phyloP scores from a whole-genome alignment of 1,139 yeast genomes.

The Zygosaccharomyces pseudobailii region DNA sequence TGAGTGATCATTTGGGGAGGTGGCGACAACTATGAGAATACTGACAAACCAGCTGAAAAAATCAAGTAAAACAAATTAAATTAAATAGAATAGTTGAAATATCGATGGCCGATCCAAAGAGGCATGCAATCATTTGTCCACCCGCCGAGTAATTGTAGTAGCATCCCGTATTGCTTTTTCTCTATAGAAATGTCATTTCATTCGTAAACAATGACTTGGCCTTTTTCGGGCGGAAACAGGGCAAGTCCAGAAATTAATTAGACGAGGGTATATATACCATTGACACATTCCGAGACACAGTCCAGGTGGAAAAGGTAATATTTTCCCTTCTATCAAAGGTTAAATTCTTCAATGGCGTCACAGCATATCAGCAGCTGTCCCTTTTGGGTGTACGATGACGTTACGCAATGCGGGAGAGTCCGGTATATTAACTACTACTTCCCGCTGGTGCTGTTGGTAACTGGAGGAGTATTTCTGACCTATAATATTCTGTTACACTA shows the following conservation, averaged over 20 bases:
- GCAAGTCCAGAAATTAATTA: neutral
- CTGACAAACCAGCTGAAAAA: neutral
- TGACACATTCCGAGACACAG: neutral
- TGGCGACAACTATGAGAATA: neutral
- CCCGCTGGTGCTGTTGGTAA: slow-evolving; percentile 14
- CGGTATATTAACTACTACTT: slow-evolving; percentile 18
- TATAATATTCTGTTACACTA: slow-evolving; percentile 11
- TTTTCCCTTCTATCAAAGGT: neutral
- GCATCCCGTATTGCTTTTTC: slow-evolving; percentile 1
- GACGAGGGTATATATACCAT: neutral
- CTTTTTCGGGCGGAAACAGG: too few relatives aligned
- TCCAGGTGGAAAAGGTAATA: neutral
- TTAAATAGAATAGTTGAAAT: neutral
- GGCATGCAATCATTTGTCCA: neutral
- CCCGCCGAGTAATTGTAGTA: slow-evolving; percentile 3
- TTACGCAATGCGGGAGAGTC: slow-evolving; percentile 24
- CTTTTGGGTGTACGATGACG: slow-evolving; percentile 26
- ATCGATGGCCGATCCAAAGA: neutral
- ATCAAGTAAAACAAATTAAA: neutral
- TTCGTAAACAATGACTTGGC: neutral
- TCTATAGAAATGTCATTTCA: neutral
- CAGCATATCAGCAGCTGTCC: slow-evolving; percentile 10
- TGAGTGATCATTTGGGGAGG: neutral
- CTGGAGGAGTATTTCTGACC: slow-evolving; percentile 7
- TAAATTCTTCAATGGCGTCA: neutral